These are phyloP conservation scores for Blastocladiella emersonii DNA, from an alignment of 371 early-diverging fungal species.

Conservation along the genomic window DNA sequence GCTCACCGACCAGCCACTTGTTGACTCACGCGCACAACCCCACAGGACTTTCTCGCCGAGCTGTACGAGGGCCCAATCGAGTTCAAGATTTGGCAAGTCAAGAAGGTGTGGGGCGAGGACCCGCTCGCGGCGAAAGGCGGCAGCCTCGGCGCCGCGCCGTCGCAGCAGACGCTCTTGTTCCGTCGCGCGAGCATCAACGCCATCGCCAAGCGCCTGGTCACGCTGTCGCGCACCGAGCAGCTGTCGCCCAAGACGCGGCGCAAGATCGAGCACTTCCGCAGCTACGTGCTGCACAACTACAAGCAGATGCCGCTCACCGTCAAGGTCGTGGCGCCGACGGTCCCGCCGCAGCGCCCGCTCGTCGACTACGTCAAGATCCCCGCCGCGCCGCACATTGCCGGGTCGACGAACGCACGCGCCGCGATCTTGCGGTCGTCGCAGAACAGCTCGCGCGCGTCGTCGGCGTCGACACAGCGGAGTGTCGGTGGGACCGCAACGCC, in stretches of 20 bases:
- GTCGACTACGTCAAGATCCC: not conserved
- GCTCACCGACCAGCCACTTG: not conserved
- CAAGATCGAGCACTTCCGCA: not conserved
- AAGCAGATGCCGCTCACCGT: conserved; percentile 3
- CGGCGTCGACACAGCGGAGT: too few species aligned
- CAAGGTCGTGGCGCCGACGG: not conserved
- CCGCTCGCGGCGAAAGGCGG: not conserved
- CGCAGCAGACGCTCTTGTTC: conserved; percentile 3
- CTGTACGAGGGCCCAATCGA: conserved; percentile 4
- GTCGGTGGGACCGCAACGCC: too few species aligned
- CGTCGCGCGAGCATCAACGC: conserved; percentile 2
- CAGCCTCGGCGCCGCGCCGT: not conserved
- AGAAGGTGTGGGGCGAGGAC: not conserved
- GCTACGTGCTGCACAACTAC: conserved; percentile 5
- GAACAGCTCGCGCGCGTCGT: not conserved
- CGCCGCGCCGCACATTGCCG: not conserved
- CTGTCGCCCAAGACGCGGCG: conserved; percentile 2
- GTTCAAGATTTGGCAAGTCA: conserved; percentile 3
- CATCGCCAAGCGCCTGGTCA: conserved; percentile 2
- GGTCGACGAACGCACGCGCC: not conserved
- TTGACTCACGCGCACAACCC: not conserved
- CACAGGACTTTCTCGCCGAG: conserved; percentile 3
- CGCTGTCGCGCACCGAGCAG: not conserved
- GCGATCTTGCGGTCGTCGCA: not conserved
- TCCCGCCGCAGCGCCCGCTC: not conserved